These are phyloP conservation scores for Sherardia arvensis DNA, from an alignment of 257 asterid genomes.

Conservation along the genomic window DNA sequence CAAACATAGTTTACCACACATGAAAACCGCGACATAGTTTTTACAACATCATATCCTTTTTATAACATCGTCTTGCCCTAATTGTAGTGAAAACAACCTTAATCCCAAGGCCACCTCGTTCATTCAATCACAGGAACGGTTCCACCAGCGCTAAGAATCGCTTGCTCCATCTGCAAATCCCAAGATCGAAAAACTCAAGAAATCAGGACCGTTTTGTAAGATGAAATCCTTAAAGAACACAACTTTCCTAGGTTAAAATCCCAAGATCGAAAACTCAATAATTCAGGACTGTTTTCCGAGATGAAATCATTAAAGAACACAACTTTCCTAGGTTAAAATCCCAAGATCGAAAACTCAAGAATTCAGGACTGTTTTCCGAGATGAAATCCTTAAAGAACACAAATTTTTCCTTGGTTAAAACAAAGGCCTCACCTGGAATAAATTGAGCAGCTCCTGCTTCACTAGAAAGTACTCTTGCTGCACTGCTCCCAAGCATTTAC, in stretches of 20 bases:
- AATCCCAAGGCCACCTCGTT: not conserved
- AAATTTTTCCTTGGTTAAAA: not conserved
- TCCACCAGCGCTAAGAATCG: conserved; percentile 82
- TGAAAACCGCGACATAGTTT: not conserved
- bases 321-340: not conserved
- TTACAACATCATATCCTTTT: not conserved
- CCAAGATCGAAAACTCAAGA: not conserved
- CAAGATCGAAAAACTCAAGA: not conserved
- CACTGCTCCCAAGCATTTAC: conserved; percentile 54
- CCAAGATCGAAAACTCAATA: not conserved
- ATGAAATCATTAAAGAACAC: not conserved
- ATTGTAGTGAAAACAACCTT: not conserved
- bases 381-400: not conserved
- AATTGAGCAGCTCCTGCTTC: conserved; percentile 55
- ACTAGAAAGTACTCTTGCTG: conserved; percentile 71
- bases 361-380: not conserved
- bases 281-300: not conserved
- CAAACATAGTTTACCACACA: not conserved
- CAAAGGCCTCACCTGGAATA: conserved; percentile 37
- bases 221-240: not conserved
- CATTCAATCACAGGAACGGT: conserved; percentile 42
- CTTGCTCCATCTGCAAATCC: conserved; percentile 58
- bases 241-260: not conserved
- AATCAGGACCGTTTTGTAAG: not conserved
- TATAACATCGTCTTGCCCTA: not conserved